These are phyloP conservation scores for Trichoderma guizhouense DNA, from an alignment of 2,329 filamentous ascomycete genomes.

Conservation along the genomic window DNA sequence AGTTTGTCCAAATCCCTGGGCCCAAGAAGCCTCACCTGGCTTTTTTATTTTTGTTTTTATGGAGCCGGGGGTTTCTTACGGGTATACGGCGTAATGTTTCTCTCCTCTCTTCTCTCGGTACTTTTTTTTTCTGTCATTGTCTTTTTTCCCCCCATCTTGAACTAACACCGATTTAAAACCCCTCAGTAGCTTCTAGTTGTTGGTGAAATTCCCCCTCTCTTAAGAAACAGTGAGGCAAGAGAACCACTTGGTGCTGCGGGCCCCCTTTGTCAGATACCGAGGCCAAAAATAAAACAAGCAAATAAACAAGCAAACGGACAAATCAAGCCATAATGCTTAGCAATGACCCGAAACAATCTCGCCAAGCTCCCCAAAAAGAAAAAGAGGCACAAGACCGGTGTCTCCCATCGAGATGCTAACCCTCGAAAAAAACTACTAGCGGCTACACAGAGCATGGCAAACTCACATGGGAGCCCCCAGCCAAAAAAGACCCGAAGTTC, in stretches of 20 bases:
- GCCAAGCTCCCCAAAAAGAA: background rate
- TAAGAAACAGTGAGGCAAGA: background rate
- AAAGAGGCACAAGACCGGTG: background rate
- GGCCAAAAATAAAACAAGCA: background rate
- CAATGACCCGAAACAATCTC: background rate
- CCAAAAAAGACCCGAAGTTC: background rate
- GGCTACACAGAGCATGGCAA: background rate
- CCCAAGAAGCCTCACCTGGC: constrained; percentile 1
- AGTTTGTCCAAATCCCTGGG: background rate
- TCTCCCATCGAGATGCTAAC: background rate
- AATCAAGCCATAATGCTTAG: background rate
- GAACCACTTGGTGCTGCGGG: background rate
- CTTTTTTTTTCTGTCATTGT: background rate
- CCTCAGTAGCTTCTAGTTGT: background rate
- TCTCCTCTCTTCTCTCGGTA: background rate
- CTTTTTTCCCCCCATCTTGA: background rate
- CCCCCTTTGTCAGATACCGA: background rate
- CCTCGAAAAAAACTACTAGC: background rate
- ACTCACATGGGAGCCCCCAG: background rate
- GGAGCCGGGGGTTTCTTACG: background rate
- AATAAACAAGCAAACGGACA: background rate
- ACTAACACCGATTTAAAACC: constrained; percentile 5
- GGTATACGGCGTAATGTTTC: background rate
- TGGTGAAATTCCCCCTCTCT: background rate
- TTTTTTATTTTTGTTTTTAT: background rate